Evolutionary conservation across 371 early-diverging fungal genomes (phyloP), one percentile per base, ranked within the genome.

Genomic region (Mucor plumbeus): DNA sequence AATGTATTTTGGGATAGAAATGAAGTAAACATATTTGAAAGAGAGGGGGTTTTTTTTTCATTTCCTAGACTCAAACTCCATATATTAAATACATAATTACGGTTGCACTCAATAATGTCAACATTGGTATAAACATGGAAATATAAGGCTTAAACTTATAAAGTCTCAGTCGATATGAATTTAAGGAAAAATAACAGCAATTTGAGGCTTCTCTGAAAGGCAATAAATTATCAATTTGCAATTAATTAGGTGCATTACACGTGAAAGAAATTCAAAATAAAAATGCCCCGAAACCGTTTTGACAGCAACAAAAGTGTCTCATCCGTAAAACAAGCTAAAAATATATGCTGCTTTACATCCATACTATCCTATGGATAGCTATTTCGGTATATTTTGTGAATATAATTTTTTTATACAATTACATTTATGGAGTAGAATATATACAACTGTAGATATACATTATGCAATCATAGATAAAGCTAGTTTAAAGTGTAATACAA

Each of bases 111-210:
- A 14, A 43, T 15, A 43, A 43, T n/a, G 15, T 43, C 44, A 44
- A 44, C 44, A 44, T 44, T 44, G 44, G 44, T 17, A 44, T 44
- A 44, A 44, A 44, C 44, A 44, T 44, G 44, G 44, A 44, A 44
- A 44, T 44, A 44, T 44, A 15, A 44, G 7, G 44, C 7, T 44
- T 17, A 44, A 44, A n/a, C 44, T 17, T n/a, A 44, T 44, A 44
- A 43, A 43, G 43, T 17, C 44, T 26, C 26, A 3, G 26, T 44
- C n/a, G 44, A 44, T 44, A 4, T 44, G 44, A 26, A 26, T 44
- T 17, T 6, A 44, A 44, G 17, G 17, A 44, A n/a, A n/a, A 15
- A 44, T 44, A 38, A 44, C 10, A 40, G 9, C 17, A n/a, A n/a
- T 17, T 44, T 15, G 17, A 44, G 15, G n/a, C n/a, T 44, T 44